These are phyloP conservation scores for Leptosphaerulina australis DNA, from an alignment of 2,329 filamentous ascomycete species.

Conservation along the genomic window DNA sequence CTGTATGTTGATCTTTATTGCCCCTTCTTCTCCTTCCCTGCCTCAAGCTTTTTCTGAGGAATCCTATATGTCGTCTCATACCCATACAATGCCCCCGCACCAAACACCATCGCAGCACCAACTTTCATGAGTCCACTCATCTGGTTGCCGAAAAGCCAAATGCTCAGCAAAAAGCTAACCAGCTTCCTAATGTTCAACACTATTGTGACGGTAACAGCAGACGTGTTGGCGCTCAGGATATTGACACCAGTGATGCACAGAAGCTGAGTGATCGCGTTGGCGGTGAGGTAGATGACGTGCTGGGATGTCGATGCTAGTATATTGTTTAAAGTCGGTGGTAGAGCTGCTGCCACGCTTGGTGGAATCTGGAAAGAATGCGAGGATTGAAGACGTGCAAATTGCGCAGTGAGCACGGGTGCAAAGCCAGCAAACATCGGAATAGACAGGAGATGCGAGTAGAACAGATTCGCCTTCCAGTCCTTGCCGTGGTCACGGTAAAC, in stretches of 20 bases:
- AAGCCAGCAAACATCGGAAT: constrained; percentile 79
- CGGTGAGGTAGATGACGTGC: constrained; percentile 71
- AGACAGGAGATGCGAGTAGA: constrained; percentile 83
- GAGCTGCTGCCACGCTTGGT: constrained; percentile 33
- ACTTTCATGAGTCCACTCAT: constrained; percentile 76
- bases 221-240: constrained; percentile 83
- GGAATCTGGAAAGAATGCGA: constrained; percentile 64
- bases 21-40: constrained; percentile 33
- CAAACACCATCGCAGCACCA: constrained; percentile 86
- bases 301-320: constrained; percentile 58
- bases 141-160: constrained; percentile 90
- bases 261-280: constrained; percentile 89
- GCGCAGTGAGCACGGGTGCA: constrained; percentile 66
- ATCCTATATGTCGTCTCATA: constrained; percentile 66
- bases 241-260: constrained; percentile 96
- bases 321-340: constrained; percentile 39
- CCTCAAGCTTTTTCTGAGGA: constrained; percentile 45
- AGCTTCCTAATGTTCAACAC: constrained; percentile 95
- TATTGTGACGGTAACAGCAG: constrained; percentile 93
- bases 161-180: constrained; percentile 86
- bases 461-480: constrained; percentile 94
- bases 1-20: no score
- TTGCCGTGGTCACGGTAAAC: constrained; percentile 85
- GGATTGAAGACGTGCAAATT: constrained; percentile 67
- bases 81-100: constrained; percentile 88